Evolutionary conservation across 805 yeast species (phyloP), one percentile per base, ranked within the genome.

Genomic region (Yamadazyma ubonensis): DNA sequence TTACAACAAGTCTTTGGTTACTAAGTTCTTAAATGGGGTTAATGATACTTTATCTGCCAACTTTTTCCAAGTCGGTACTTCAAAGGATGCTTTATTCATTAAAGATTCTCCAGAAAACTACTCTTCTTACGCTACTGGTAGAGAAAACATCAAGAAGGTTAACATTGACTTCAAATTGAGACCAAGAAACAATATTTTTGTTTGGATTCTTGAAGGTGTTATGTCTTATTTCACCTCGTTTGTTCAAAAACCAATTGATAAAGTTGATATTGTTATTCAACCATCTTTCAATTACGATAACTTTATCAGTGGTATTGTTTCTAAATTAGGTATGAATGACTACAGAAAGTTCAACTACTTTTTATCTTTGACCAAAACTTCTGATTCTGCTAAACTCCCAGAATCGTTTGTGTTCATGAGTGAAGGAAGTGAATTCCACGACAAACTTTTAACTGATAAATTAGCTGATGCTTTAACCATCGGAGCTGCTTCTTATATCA

Each of bases 121-220:
- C 61, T 63, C 75, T 70, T 70, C 86, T 26, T 93, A 87, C 59
- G 95, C 96, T 30, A 76, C 96, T 42, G 99, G 99, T 46, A 81
- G 99, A 61, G 68, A 78, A 43, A 83, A 87, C 59, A 74, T 93
- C 45, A 79, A 79, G 44, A 72, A 77, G 41, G 65, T 89, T 42
- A 65, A 74, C 42, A 71, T 83, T 33, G 78, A 74, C 46, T 71
- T 89, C 58, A 75, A 73, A 41, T 71, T 90, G 61, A 70, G 78
- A 45, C 79, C 95, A 45, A 83, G 98, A 70, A 90, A 87, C 59
- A 91, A 90, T 63, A 53, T 83, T 20, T 68, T 87, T 48, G 67
- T 84, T 43, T 76, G 84, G 75, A 26, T 75, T 12, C 61, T 81
- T 62, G 97, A 93, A 63, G 58, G 63, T 36, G 53, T 79, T 12